phyloP scores from a whole-genome alignment of 345 rosid species.

The Pugionium cornutum region DNA sequence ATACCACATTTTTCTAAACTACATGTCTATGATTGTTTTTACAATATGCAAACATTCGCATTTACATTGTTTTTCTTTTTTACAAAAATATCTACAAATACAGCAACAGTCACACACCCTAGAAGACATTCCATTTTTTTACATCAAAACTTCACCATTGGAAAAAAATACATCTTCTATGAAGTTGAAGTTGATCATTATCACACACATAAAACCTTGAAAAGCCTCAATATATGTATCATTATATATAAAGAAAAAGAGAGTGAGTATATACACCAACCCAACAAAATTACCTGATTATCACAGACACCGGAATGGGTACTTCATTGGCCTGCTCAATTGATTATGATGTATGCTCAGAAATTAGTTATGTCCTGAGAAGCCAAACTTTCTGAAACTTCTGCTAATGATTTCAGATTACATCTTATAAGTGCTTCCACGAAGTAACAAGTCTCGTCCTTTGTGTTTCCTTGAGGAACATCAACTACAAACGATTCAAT shows the following conservation, averaged over 20 bases:
- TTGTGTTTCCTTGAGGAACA: constrained; percentile 80
- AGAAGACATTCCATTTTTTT: constrained; percentile 1
- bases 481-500: constrained; percentile 70
- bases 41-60: constrained; percentile 5
- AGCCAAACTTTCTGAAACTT: constrained; percentile 91
- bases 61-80: neutral
- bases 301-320: neutral
- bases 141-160: constrained; percentile 18
- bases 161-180: neutral
- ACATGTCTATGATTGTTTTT: neutral
- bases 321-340: neutral
- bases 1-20: too few species aligned
- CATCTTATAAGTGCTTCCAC: constrained; percentile 79
- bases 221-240: neutral
- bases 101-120: constrained; percentile 6
- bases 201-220: constrained; percentile 5
- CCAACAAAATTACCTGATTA: neutral
- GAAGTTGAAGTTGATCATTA: neutral
- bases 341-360: neutral
- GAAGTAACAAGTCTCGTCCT: constrained; percentile 41
- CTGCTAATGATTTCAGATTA: constrained; percentile 80
- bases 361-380: constrained; percentile 44
- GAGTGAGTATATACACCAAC: neutral
- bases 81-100: constrained; percentile 18
- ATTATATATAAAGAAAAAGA: too few species aligned